Conservation (phyloP, 352 stramenopile genomes). For the Aphanomyces cochlioides region DNA sequence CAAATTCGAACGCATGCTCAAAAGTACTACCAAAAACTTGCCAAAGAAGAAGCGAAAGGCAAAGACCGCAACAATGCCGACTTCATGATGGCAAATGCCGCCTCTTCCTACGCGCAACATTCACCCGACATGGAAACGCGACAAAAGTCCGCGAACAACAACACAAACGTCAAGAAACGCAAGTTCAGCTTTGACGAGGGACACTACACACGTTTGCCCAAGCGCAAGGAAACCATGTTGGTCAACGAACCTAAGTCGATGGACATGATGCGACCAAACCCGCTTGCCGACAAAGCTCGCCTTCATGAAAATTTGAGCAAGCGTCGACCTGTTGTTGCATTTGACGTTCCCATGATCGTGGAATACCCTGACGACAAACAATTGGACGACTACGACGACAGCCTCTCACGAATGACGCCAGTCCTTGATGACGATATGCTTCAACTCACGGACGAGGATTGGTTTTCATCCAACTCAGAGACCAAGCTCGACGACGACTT, state of each 20-base stretch:
- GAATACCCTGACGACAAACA: slow-evolving; percentile 76
- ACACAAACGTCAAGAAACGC: slow-evolving; percentile 30
- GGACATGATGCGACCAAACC: neutral
- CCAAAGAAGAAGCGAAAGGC: slow-evolving; percentile 77
- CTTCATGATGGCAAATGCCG: slow-evolving; percentile 24
- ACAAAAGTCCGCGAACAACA: slow-evolving; percentile 28
- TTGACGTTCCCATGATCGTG: slow-evolving; percentile 48
- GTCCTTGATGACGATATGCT: slow-evolving; percentile 79
- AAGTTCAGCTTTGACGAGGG: slow-evolving; percentile 38
- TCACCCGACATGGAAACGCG: slow-evolving; percentile 6
- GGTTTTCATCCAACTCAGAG: slow-evolving; percentile 57
- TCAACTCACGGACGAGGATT: slow-evolving; percentile 78
- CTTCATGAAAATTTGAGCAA: neutral
- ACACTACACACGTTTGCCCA: slow-evolving; percentile 23
- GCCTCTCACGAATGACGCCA: slow-evolving; percentile 55
- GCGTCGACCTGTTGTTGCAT: slow-evolving; percentile 16
- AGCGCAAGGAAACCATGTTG: slow-evolving; percentile 20
- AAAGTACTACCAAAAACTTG: slow-evolving; percentile 88
- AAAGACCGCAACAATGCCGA: slow-evolving; percentile 58
- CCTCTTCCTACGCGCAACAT: neutral
- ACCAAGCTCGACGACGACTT: slow-evolving; percentile 37
- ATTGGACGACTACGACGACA: slow-evolving; percentile 52
- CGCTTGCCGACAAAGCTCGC: neutral
- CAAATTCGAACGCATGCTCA: slow-evolving; percentile 86
- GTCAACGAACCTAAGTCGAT: slow-evolving; percentile 29